Evolutionary conservation across 129 eudicot species (phyloP).

Genomic region (Escallonia herrerae): DNA sequence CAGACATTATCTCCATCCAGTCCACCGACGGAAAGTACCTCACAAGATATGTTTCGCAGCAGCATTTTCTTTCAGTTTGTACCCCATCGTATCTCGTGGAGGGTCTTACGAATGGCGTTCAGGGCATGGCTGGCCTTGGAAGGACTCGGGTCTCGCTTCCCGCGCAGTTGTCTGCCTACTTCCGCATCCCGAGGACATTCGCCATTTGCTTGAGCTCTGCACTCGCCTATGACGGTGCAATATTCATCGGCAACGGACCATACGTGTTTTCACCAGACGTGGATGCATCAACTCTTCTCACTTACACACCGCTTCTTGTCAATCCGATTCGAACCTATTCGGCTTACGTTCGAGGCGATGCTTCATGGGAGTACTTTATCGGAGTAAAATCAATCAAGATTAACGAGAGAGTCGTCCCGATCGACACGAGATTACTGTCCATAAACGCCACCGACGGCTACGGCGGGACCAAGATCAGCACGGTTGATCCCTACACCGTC

Average conservation of each 20-base stretch:
- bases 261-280: constrained; percentile 18
- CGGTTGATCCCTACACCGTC: constrained; percentile 37
- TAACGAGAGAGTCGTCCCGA: not conserved
- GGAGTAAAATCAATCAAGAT: constrained; percentile 21
- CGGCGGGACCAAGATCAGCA: constrained; percentile 47
- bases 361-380: constrained; percentile 20
- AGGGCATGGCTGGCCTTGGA: constrained; percentile 52
- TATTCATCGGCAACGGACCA: constrained; percentile 37
- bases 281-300: constrained; percentile 23
- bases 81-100: constrained; percentile 21
- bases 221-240: constrained; percentile 22
- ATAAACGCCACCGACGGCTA: constrained; percentile 18
- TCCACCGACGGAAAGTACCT: constrained; percentile 40
- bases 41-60: constrained; percentile 17
- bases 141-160: constrained; percentile 31
- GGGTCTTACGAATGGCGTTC: constrained; percentile 41
- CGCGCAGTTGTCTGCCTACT: constrained; percentile 27
- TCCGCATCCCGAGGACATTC: constrained; percentile 34
- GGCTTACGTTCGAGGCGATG: not conserved
- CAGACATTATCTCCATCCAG: constrained; percentile 23
- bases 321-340: constrained; percentile 6
- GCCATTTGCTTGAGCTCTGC: constrained; percentile 35
- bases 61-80: constrained; percentile 28
- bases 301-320: constrained; percentile 29
- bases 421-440: not conserved